Evolutionary conservation across 169 alveolate genomes (phyloP), one percentile per base, ranked within the genome.

Genomic region (Cardiosporidium cionae): DNA sequence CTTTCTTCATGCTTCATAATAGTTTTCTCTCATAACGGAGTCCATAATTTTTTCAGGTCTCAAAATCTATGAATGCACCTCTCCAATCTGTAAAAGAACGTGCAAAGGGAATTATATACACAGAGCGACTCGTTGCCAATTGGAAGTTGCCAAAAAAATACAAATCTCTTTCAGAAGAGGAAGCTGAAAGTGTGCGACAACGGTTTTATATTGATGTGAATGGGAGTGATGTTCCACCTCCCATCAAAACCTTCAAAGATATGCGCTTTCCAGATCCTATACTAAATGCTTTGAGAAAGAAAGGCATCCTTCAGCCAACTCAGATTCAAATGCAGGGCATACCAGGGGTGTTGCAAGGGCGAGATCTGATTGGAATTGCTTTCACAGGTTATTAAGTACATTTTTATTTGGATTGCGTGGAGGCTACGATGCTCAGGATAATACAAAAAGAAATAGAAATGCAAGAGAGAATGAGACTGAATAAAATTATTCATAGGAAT

Each of bases 321-420:
- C 96, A 93, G 67, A 91, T 95, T 52, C 96, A 95, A 83, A 94
- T 91, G 96, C 82, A 88, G 76, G 98, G 94, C 52, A 74, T 92
- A 23, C 97, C 97, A 3, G 84, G 89, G 22, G 91, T 84, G 52
- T 83, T 92, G 22, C 70, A 72, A 33, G 97, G 97, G 1, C 71
- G 97, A 78, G 97, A 94, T 73, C 72, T 94, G 65, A 91, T 94
- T 7, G 97, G 97, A 32, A 88, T 95, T 22, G 97, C 99, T 29
- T 93, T 92, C 68, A 92, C 98, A 37, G n/a, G n/a, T n/a, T n/a
- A n/a, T n/a, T n/a, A n/a, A n/a, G n/a, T n/a, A n/a, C n/a, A n/a
- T n/a, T n/a, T n/a, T n/a, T n/a, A n/a, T n/a, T n/a, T n/a, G 89
- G 92, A 79, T 35, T 67, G 83, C 23, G 79, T 74, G 32, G 71